Evolutionary conservation across 2,329 filamentous ascomycete species (phyloP), one percentile per base, ranked within the genome.

Genomic region (Ophiostoma himal-ulmi): DNA sequence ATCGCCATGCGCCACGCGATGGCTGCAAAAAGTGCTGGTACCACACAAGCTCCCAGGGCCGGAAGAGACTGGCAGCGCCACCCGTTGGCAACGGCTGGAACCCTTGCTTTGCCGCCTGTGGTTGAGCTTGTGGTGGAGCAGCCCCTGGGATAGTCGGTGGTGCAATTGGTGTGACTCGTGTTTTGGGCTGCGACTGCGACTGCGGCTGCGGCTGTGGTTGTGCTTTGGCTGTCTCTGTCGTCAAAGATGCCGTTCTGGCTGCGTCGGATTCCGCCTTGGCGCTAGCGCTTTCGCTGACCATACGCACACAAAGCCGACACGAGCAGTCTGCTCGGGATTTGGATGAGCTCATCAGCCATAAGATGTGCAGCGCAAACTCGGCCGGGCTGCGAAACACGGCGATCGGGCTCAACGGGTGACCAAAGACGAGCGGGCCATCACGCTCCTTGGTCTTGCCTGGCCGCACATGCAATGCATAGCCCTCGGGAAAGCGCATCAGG

Each of bases 401-500:
- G 13, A 72, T 66, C 22, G 71, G 72, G 10, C 72, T 74, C 37
- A 72, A 71, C 64, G 72, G 72, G 67, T 75, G 74, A 1, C 74
- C 74, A 68, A 73, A 75, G 11, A 74, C 72, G 34, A 73, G 68
- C n/a, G 71, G 72, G 6, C 85, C 81, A 77, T 90, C 88, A 78
- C 91, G 89, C 84, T 96, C 94, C 22, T 69, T 70, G 13, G 66
- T 70, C 68, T 73, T 72, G 64, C 73, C 73, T 14, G 71, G 70
- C 3, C 74, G 72, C 11, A 73, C 67, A 68, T 73, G 72, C 67
- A 75, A 69, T n/a, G 71, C 39, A 69, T 73, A 75, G 68, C 75
- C 75, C 44, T 70, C 26, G 3, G 74, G 74, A 10, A 75, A 64
- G 14, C 73, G 72, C 26, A 74, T 73, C 37, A 75, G 68, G 54